Evolutionary conservation across 108 stramenopile genomes (phyloP), one percentile per base, ranked within the genome.

Genomic region (Cyclotella sp.): DNA sequence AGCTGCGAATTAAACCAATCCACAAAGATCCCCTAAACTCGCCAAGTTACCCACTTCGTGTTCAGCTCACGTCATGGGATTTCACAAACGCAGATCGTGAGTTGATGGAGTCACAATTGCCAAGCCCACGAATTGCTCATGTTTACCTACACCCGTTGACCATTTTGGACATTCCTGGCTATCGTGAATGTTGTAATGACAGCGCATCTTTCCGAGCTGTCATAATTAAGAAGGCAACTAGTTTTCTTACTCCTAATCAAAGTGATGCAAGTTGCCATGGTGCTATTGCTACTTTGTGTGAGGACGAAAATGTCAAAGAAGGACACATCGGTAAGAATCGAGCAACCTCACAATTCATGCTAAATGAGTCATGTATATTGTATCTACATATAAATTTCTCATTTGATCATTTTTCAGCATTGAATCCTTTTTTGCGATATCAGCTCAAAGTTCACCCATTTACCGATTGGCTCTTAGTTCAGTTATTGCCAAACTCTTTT

Each of bases 381-480:
- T 34, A 6, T 34, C 34, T 6, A 34, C 2, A 34, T 34, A 6
- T 34, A 6, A 34, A 2, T 5, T 6, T 34, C 34, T 34, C 34
- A 34, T 34, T 34, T 34, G 34, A 34, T 34, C 34, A 34, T 27
- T 24, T 70, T 14, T 10, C 57, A 79, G 78, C 63, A 8, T 57
- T 79, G 43, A 45, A 79, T 55, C 63, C 63, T 18, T 65, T 44
- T 18, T 66, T 83, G 19, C 75, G 79, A 14, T 72, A 63, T 55
- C 82, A 83, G 75, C 68, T 86, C 13, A 68, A 62, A 22, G 75
- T 70, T 40, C 34, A 43, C 8, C 78, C 70, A 16, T 66, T 79
- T 42, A 47, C 63, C 18, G 73, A 75, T 66, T 75, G 66, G 62
- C 14, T 86, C 4, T 60, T 51, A 5, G 34, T 86, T 49, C 77